Conservation (phyloP, 2,329 filamentous ascomycete genomes). For the Ophiocordyceps unilateralis region DNA sequence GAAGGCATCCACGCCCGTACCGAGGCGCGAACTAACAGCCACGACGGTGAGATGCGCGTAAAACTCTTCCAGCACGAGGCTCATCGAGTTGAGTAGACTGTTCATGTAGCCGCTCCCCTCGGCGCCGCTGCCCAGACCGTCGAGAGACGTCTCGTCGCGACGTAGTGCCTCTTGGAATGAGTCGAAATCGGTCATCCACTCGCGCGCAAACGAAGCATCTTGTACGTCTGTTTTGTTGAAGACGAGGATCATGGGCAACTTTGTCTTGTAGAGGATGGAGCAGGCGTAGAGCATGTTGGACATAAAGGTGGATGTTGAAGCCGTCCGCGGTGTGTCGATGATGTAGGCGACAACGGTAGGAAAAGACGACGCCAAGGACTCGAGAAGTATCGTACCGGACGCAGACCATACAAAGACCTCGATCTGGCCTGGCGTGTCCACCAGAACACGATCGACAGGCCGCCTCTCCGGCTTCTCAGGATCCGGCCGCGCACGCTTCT, state of each 20-base stretch:
- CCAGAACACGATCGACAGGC: constrained; percentile 65
- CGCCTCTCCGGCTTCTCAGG: constrained; percentile 40
- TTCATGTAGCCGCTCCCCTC: constrained; percentile 91
- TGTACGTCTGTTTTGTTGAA: constrained; percentile 99
- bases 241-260: constrained; percentile 93
- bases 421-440: constrained; percentile 95
- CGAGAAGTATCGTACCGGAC: constrained; percentile 81
- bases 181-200: constrained; percentile 99
- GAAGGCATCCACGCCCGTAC: constrained; percentile 82
- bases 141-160: constrained; percentile 50
- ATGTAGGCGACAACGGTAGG: constrained; percentile 95
- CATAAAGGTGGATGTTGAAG: constrained; percentile 95
- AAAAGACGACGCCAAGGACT: constrained; percentile 82
- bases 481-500: constrained; percentile 64
- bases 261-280: constrained; percentile 97
- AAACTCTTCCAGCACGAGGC: constrained; percentile 90
- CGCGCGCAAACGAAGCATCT: constrained; percentile 76
- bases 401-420: constrained; percentile 99
- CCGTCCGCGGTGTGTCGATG: constrained; percentile 87
- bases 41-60: constrained; percentile 89
- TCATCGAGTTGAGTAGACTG: constrained; percentile 92
- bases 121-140: constrained; percentile 47
- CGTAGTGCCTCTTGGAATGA: constrained; percentile 77
- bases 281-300: constrained; percentile 99
- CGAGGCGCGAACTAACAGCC: constrained; percentile 82